Conservation (phyloP, 2,329 filamentous ascomycete genomes). For the Fusarium nisikadoi region DNA sequence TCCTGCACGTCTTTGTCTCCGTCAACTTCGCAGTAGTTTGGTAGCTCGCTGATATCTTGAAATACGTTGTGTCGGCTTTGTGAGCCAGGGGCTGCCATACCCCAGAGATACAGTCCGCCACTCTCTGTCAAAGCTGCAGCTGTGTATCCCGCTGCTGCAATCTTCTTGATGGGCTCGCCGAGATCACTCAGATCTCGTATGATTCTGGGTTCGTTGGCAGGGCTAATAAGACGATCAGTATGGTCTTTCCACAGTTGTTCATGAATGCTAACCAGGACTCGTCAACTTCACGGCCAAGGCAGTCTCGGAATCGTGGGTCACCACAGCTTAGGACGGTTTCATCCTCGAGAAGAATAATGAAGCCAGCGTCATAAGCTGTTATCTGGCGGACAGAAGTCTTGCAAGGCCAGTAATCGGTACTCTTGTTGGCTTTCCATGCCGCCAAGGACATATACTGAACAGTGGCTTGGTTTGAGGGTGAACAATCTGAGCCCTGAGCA, state of each 20-base stretch:
- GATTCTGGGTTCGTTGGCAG: slow-evolving; percentile 57
- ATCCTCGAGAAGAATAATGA: slow-evolving; percentile 56
- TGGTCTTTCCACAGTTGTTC: background rate
- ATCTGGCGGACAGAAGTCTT: slow-evolving; percentile 52
- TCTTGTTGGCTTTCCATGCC: slow-evolving; percentile 20
- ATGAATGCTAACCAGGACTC: slow-evolving; percentile 47
- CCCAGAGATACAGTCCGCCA: slow-evolving; percentile 71
- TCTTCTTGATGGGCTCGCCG: slow-evolving; percentile 61
- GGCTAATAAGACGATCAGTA: slow-evolving; percentile 45
- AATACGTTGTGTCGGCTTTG: slow-evolving; percentile 50
- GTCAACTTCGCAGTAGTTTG: slow-evolving; percentile 59
- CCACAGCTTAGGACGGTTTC: slow-evolving; percentile 65
- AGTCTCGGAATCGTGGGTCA: slow-evolving; percentile 66
- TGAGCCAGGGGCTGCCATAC: slow-evolving; percentile 46
- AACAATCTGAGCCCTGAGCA: background rate
- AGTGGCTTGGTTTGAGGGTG: slow-evolving; percentile 13
- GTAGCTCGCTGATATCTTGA: slow-evolving; percentile 45
- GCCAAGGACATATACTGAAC: slow-evolving; percentile 39
- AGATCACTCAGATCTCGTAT: slow-evolving; percentile 64
- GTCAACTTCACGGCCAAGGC: slow-evolving; percentile 63
- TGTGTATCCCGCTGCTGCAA: slow-evolving; percentile 67
- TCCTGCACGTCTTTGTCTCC: slow-evolving; percentile 64
- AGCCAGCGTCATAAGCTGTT: slow-evolving; percentile 61
- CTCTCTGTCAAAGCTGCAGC: slow-evolving; percentile 67
- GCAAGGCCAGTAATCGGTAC: slow-evolving; percentile 38